Evolutionary conservation across 2,329 filamentous ascomycete species (phyloP), one percentile per base, ranked within the genome.

Genomic region (Xylaria sp.): DNA sequence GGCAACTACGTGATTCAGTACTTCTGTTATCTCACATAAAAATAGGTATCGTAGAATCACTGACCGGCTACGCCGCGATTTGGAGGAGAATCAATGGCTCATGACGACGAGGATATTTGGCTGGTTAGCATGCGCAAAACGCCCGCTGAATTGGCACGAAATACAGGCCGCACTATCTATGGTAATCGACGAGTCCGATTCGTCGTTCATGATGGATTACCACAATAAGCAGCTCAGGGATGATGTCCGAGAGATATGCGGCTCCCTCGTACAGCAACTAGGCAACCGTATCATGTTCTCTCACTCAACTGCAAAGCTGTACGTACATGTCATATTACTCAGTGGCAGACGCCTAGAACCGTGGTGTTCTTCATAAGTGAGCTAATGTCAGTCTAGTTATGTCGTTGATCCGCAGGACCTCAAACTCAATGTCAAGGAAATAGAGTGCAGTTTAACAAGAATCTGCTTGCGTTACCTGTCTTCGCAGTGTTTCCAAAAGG

Each of bases 91-190:
- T n/a, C 53, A 70, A 15, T 75, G 72, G 71, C 31, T 60, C 0
- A 57, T 68, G 40, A 71, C 74, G 0, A 70, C 70, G 58, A 69
- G 63, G 14, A 69, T 82, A 15, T 69, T 82, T 2, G 73, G 75
- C 2, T 81, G 77, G 78, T 69, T 82, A 12, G 73, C 74, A 4
- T 77, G 77, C 54, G 76, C 78, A 1, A 77, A 75, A 49, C 72
- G 80, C 0, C 72, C 78, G 0, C 68, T 82, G 0, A 76, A 76
- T 56, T 76, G 74, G 74, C 72, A 79, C 54, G 79, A 82, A 59
- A 73, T 82, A 6, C 73, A 80, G 46, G 75, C 75, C 5, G 73
- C 75, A 7, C 65, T 77, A 8, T 70, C 76, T 2, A 71, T 78
- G 1, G 46, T 57, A 12, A n/a, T 51, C 4, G 35, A 35, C 19